A percentile compares a stretch with the other conserved stretches of the same genome.
phyloP scores from a whole-genome alignment of 225 moss, liverwort and hornwort genomes.

The Thuidium tamariscinum region DNA sequence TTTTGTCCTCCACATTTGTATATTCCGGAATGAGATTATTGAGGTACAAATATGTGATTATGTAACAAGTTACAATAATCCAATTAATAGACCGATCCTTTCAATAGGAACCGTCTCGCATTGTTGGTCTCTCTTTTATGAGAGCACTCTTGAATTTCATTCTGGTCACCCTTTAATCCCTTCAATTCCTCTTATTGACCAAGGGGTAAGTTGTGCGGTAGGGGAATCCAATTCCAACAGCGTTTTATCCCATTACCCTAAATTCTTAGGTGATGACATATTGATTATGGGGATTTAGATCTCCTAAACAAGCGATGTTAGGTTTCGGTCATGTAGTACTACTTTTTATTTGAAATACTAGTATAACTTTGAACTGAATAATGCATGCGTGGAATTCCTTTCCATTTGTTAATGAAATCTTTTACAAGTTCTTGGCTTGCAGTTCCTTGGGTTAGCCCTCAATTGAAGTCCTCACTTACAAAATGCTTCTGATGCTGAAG shows the following conservation, averaged over 20 bases:
- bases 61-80: slow-evolving; percentile 14
- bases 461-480: background rate
- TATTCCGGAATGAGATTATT: slow-evolving; percentile 8
- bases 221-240: background rate
- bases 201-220: background rate
- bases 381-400: too few species aligned
- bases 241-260: background rate
- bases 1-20: slow-evolving; percentile 19
- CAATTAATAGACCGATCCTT: background rate
- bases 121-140: background rate
- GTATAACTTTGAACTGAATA: background rate
- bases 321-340: background rate
- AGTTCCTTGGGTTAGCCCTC: too few species aligned
- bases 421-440: background rate
- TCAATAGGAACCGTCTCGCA: background rate
- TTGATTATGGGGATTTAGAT: background rate
- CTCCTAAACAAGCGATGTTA: too few species aligned
- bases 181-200: background rate
- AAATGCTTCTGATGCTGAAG: background rate
- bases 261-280: background rate
- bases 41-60: slow-evolving; percentile 7
- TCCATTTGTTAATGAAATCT: background rate
- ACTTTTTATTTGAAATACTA: background rate
- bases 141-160: background rate
- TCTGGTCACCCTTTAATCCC: background rate